These are phyloP conservation scores for Pseudogymnoascus sp. DNA, from an alignment of 2,329 filamentous ascomycete genomes.

Conservation along the genomic window DNA sequence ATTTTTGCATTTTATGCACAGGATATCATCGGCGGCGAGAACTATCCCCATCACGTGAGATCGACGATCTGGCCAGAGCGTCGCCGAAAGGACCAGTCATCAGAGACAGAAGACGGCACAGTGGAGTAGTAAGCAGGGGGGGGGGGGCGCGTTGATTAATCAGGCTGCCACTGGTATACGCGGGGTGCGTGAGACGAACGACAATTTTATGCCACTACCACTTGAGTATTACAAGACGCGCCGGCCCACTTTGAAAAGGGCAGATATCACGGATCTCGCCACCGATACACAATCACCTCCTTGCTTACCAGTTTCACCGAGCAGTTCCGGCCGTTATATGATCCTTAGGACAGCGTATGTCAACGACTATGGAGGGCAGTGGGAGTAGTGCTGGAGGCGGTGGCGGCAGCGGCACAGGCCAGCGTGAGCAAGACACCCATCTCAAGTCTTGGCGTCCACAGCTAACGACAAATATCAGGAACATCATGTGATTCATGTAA, in stretches of 20 bases:
- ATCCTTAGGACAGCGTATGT: background rate
- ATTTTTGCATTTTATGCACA: background rate
- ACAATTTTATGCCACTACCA: background rate
- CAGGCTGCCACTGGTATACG: background rate
- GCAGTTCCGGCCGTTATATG: background rate
- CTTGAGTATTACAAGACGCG: background rate
- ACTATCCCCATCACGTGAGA: background rate
- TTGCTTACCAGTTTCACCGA: background rate
- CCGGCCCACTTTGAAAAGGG: background rate
- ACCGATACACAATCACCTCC: conserved; percentile 2
- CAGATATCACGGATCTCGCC: background rate
- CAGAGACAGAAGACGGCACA: background rate
- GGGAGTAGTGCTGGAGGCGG: background rate
- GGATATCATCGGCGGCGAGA: background rate
- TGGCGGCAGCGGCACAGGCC: background rate
- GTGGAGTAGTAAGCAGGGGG: background rate
- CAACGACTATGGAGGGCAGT: background rate
- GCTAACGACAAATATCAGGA: conserved; percentile 3
- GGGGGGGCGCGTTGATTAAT: background rate
- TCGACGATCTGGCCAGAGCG: background rate
- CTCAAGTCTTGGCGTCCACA: conserved; percentile 1
- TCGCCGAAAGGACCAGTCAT: background rate
- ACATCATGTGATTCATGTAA: conserved; percentile 23
- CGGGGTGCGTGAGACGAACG: background rate
- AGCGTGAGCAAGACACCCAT: background rate